phyloP scores from a whole-genome alignment of 176 grass and related monocot genomes.

The Echinochloa phyllopogon region DNA sequence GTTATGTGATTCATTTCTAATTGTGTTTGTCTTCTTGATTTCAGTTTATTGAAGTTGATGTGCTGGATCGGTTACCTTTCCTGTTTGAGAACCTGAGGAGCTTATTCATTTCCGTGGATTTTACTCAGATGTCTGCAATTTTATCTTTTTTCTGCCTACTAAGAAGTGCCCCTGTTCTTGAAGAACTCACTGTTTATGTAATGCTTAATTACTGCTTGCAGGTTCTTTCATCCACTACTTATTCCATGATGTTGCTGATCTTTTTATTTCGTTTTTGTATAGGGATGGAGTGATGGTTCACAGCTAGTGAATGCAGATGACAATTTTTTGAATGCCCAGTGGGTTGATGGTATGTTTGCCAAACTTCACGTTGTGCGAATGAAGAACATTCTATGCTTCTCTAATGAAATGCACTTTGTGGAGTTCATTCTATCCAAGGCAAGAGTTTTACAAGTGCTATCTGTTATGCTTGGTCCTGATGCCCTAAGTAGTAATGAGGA shows the following conservation, averaged over 20 bases:
- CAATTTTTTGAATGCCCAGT: not conserved
- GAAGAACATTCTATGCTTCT: not conserved
- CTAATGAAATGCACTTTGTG: not conserved
- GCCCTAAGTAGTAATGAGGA: not conserved
- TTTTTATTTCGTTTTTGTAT: not conserved
- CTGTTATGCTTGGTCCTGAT: not conserved
- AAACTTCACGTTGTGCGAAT: not conserved
- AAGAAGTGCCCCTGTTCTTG: not conserved
- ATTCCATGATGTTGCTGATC: not conserved
- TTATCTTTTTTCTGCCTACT: not conserved
- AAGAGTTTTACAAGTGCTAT: not conserved
- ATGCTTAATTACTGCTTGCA: not conserved
- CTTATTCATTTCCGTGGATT: not conserved
- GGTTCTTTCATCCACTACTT: not conserved
- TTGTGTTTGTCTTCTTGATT: not conserved
- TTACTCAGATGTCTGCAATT: not conserved
- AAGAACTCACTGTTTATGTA: not conserved
- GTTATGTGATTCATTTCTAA: not conserved
- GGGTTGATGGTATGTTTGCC: not conserved
- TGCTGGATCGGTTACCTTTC: not conserved
- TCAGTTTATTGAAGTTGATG: not conserved
- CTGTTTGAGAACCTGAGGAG: not conserved
- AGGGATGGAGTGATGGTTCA: not conserved
- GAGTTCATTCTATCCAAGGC: constrained; percentile 6
- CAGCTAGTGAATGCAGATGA: not conserved